Conservation (phyloP, 345 rosid species). For the Eucalyptus caleyi region DNA sequence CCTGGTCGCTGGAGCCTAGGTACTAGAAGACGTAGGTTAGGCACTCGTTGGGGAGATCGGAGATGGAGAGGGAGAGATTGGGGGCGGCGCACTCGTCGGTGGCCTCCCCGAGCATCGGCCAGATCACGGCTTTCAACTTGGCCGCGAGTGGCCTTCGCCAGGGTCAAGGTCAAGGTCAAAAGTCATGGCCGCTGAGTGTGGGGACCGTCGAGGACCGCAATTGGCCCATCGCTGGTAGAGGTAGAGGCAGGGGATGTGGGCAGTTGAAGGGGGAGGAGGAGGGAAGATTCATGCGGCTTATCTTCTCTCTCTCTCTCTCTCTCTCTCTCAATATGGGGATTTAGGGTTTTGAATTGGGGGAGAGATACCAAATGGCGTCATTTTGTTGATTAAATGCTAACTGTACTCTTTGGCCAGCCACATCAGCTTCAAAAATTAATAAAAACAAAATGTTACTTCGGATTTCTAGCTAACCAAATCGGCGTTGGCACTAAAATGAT, state of each 20-base stretch:
- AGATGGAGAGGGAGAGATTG: no score
- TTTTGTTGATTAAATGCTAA: no score
- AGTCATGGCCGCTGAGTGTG: accelerated
- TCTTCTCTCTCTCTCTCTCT: no score
- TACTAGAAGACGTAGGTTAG: accelerated
- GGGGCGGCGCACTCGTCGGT: accelerated
- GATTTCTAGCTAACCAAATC: no score
- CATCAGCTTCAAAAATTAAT: no score
- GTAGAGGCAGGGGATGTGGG: accelerated
- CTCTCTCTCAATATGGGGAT: no score
- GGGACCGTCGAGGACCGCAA: accelerated
- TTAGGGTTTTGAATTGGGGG: no score
- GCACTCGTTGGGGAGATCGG: no score
- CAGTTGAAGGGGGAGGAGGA: no score
- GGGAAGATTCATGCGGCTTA: accelerated
- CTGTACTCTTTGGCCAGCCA: no score
- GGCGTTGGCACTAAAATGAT: accelerated
- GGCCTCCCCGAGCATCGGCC: accelerated
- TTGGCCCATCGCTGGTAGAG: accelerated
- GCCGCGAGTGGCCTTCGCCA: accelerated
- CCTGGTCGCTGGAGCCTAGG: accelerated
- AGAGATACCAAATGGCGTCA: accelerated
- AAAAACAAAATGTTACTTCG: no score
- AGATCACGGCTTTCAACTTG: accelerated
- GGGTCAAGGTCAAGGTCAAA: accelerated